Conservation (phyloP, 2,329 filamentous ascomycete genomes). For the Diplodia corticola region DNA sequence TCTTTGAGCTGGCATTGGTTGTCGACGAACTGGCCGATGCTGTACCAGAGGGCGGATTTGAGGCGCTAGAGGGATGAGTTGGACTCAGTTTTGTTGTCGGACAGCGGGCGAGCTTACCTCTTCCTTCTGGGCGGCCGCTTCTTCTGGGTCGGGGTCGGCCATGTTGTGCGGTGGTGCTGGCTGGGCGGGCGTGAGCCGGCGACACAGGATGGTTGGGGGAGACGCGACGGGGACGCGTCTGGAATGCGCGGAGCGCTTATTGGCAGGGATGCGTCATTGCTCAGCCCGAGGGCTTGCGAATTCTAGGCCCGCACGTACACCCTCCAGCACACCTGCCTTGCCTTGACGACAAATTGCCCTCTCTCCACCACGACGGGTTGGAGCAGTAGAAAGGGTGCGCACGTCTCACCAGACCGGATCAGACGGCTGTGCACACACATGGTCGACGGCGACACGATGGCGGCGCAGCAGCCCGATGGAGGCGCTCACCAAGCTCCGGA, state of each 20-base stretch:
- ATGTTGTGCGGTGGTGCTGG: neutral
- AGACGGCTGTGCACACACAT: neutral
- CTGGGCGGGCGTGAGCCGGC: neutral
- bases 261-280: constrained; percentile 1
- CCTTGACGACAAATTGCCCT: neutral
- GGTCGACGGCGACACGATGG: neutral
- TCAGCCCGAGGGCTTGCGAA: too few relatives aligned
- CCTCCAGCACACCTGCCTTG: neutral
- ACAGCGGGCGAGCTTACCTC: constrained; percentile 30
- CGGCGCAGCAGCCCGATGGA: neutral
- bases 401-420: neutral
- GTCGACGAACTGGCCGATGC: constrained; percentile 68
- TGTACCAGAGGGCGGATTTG: constrained; percentile 46
- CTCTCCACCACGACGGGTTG: neutral
- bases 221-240: constrained; percentile 18
- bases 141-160: constrained; percentile 25
- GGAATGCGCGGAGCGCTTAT: neutral
- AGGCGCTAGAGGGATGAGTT: constrained; percentile 44
- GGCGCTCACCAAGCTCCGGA: constrained; percentile 4
- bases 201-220: neutral
- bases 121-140: constrained; percentile 34
- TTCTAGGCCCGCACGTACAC: neutral
- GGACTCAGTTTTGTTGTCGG: neutral
- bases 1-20: constrained; percentile 72
- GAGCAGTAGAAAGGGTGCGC: neutral